Base-by-base conservation (phyloP, 306 rosid genomes). In the Castanea sativa region DNA sequence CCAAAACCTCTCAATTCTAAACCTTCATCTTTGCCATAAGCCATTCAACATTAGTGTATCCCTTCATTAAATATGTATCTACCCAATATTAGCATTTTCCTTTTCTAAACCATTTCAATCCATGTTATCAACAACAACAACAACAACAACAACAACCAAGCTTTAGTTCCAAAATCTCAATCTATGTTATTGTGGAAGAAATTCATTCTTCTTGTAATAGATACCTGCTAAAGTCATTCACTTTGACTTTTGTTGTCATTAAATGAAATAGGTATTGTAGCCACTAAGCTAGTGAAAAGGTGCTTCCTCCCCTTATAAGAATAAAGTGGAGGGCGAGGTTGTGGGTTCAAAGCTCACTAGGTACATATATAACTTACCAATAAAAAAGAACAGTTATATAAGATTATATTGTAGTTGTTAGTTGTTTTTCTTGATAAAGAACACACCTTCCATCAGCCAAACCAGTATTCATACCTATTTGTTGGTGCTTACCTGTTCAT, bases 11-110 rank as follows among this genome's bases (percentile, higher is more conserved):
- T 69, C 45, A 12, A 59, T 41, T 76, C 18, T 79, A 33, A n/a
- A 60, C 73, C 32, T 55, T 71, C 32, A 69, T 55, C 69, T n/a
- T 64, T 55, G n/a, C 67, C 45, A 73, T 79, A 45, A 52, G 78
- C 71, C 10, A 16, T 75, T 70, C 58, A 65, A 20, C 14, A 14
- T 55, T 76, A 21, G 18, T 29, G 35, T 38, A 51, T 70, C 16
- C 21, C 49, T 73, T 64, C 74, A 12, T 9, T 13, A 21, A 6
- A 65, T 35, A n/a, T 55, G 55, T 16, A 30, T 75, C 18, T 68
- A 56, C 13, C 10, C 20, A 4, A n/a, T 27, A 58, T 58, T 11
- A 49, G 53, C 53, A 49, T 49, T 49, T 43, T 13, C 53, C 15
- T 49, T 49, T 49, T 49, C 53, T 49, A 49, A 49, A 49, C 53